Evolutionary conservation across 495 filamentous ascomycete species (phyloP).

Genomic region (Immersiella caudata): DNA sequence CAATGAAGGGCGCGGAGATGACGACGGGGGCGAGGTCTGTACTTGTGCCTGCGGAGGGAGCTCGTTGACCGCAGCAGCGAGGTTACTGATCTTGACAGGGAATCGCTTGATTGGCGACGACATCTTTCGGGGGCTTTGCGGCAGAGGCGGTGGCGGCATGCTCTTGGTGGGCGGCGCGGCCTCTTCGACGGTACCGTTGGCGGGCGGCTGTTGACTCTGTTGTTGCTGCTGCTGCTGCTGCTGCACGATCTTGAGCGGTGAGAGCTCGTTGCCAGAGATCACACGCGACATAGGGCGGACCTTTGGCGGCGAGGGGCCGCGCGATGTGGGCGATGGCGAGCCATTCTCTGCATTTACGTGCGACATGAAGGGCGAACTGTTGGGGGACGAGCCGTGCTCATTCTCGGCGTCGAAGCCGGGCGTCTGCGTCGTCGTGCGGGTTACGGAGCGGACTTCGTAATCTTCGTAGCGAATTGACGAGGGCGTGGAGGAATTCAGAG

Average conservation of each 20-base stretch:
- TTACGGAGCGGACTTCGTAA: constrained; percentile 31
- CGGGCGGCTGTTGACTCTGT: constrained; percentile 31
- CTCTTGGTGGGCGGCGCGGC: constrained; percentile 23
- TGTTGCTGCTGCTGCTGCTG: constrained; percentile 30
- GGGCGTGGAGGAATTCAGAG: constrained; percentile 45
- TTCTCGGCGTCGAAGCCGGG: constrained; percentile 17
- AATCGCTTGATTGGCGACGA: constrained; percentile 56
- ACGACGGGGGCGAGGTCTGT: constrained; percentile 24
- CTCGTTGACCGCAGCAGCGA: constrained; percentile 30
- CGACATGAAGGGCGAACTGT: constrained; percentile 37
- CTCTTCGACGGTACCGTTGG: constrained; percentile 23
- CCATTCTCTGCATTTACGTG: constrained; percentile 30
- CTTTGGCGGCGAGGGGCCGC: constrained; percentile 40
- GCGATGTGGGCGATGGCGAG: constrained; percentile 27
- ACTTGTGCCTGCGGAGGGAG: constrained; percentile 22
- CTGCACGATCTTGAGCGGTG: constrained; percentile 54
- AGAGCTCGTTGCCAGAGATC: constrained; percentile 51
- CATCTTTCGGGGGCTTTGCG: constrained; percentile 50
- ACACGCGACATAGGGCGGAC: constrained; percentile 49
- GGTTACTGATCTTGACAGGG: constrained; percentile 51
- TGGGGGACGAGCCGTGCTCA: constrained; percentile 23
- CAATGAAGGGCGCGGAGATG: constrained; percentile 31
- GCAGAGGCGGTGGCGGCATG: constrained; percentile 35
- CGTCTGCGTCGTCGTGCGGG: constrained; percentile 5
- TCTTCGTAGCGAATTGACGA: constrained; percentile 28